Conservation (phyloP, 495 filamentous ascomycete species). For the Parmelia sp. region DNA sequence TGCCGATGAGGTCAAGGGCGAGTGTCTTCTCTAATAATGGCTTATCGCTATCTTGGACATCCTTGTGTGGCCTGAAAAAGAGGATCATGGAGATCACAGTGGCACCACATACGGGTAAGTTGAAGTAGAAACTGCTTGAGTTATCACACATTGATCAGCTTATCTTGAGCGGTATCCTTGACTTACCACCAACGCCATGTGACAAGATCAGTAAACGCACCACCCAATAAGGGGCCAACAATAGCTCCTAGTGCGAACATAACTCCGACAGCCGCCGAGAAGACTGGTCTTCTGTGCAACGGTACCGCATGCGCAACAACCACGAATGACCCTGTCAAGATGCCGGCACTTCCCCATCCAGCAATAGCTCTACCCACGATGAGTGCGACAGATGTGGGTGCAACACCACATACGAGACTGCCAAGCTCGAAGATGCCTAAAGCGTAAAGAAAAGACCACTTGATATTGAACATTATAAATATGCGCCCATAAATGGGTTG, state of each 20-base stretch:
- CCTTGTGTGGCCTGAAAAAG: slow-evolving; percentile 37
- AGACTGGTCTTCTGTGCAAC: slow-evolving; percentile 31
- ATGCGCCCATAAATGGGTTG: slow-evolving; percentile 32
- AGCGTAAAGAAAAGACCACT: slow-evolving; percentile 40
- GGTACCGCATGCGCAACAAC: slow-evolving; percentile 31
- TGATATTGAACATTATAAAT: slow-evolving; percentile 31
- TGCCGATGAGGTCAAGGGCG: slow-evolving; percentile 50
- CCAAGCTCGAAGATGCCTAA: slow-evolving; percentile 69
- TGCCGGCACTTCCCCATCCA: slow-evolving; percentile 30
- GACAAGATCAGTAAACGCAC: slow-evolving; percentile 37
- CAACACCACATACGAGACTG: slow-evolving; percentile 39
- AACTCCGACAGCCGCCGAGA: slow-evolving; percentile 35
- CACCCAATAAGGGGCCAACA: slow-evolving; percentile 50
- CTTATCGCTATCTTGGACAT: slow-evolving; percentile 30
- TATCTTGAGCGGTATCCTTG: background rate
- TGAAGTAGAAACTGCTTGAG: slow-evolving; percentile 43
- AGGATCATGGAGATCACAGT: slow-evolving; percentile 45
- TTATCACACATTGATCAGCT: slow-evolving; percentile 1
- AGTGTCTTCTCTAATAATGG: slow-evolving; percentile 36
- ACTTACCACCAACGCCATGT: slow-evolving; percentile 66
- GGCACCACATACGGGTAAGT: slow-evolving; percentile 49
- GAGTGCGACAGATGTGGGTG: slow-evolving; percentile 25
- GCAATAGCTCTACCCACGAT: slow-evolving; percentile 35
- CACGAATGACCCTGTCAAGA: slow-evolving; percentile 28
- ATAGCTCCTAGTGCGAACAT: slow-evolving; percentile 37